Evolutionary conservation across 2,329 filamentous ascomycete genomes (phyloP).

Genomic region (Curvularia eragrostidis): DNA sequence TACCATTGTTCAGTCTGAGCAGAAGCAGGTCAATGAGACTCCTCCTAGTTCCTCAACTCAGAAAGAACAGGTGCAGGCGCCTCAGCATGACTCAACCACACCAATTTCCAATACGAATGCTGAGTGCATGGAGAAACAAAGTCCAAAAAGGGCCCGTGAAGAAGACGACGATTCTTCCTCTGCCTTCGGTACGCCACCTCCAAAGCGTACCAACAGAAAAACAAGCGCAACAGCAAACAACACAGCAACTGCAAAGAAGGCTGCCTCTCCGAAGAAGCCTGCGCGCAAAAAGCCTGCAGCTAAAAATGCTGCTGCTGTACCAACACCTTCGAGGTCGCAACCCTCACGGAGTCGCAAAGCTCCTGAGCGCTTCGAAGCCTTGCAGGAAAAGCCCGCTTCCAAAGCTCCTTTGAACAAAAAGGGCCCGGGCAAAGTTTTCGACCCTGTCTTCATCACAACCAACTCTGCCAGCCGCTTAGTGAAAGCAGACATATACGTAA

Average conservation of each 20-base stretch:
- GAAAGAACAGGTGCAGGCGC: slow-evolving; percentile 2
- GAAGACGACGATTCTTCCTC: slow-evolving; percentile 3
- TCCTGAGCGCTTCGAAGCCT: slow-evolving; percentile 32
- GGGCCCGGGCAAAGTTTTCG: slow-evolving; percentile 32
- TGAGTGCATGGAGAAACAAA: slow-evolving; percentile 1
- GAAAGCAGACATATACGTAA: slow-evolving; percentile 43
- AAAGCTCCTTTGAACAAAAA: slow-evolving; percentile 21
- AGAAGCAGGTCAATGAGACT: not conserved
- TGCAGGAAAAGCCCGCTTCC: slow-evolving; percentile 15
- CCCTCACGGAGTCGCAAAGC: slow-evolving; percentile 39
- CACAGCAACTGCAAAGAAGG: not conserved
- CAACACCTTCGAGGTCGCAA: slow-evolving; percentile 24
- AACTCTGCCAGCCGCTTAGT: slow-evolving; percentile 39
- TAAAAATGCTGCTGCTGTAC: slow-evolving; percentile 14
- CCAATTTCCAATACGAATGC: slow-evolving; percentile 7
- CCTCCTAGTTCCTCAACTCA: not conserved
- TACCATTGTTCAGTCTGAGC: not conserved
- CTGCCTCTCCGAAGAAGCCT: slow-evolving; percentile 9
- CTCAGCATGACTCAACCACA: not conserved
- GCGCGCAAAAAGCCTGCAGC: slow-evolving; percentile 12
- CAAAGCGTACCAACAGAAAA: slow-evolving; percentile 15
- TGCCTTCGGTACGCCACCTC: slow-evolving; percentile 11
- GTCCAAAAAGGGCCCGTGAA: slow-evolving; percentile 19
- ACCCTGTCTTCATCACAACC: slow-evolving; percentile 42
- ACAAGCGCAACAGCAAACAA: slow-evolving; percentile 5